These are phyloP conservation scores for Ascoidea tarda DNA, from an alignment of 805 yeast genomes.

Conservation along the genomic window DNA sequence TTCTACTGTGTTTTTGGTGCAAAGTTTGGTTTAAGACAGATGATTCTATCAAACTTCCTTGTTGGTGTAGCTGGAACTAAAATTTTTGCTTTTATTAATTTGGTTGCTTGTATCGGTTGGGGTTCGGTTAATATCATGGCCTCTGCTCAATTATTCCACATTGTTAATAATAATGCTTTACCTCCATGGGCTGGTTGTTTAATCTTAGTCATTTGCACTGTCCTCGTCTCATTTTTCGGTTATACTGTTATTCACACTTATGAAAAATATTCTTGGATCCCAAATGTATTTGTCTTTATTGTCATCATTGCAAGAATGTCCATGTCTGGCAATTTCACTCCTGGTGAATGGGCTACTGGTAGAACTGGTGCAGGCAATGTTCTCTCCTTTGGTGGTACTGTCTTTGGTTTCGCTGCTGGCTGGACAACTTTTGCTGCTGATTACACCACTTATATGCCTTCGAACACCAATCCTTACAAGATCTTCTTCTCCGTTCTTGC, in stretches of 20 bases:
- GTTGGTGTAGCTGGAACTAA: conserved; percentile 67
- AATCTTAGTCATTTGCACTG: conserved; percentile 52
- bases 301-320: conserved; percentile 69
- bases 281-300: conserved; percentile 57
- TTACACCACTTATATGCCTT: conserved; percentile 79
- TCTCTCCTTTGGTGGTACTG: conserved; percentile 67
- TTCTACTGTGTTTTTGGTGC: conserved; percentile 75
- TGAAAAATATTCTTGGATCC: conserved; percentile 84
- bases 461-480: conserved; percentile 39
- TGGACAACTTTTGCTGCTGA: conserved; percentile 92
- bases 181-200: conserved; percentile 92
- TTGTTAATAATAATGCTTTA: conserved; percentile 48
- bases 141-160: conserved; percentile 69
- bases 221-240: conserved; percentile 70
- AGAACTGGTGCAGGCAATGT: conserved; percentile 60
- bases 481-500: conserved; percentile 48
- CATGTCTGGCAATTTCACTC: conserved; percentile 42
- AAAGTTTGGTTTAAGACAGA: conserved; percentile 74
- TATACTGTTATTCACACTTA: conserved; percentile 68
- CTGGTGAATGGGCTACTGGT: conserved; percentile 29
- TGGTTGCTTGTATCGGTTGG: conserved; percentile 89
- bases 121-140: conserved; percentile 86
- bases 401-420: conserved; percentile 85
- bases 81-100: conserved; percentile 62
- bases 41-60: conserved; percentile 66